Evolutionary conservation across 805 yeast species (phyloP).

Genomic region (Candida bentonensis): DNA sequence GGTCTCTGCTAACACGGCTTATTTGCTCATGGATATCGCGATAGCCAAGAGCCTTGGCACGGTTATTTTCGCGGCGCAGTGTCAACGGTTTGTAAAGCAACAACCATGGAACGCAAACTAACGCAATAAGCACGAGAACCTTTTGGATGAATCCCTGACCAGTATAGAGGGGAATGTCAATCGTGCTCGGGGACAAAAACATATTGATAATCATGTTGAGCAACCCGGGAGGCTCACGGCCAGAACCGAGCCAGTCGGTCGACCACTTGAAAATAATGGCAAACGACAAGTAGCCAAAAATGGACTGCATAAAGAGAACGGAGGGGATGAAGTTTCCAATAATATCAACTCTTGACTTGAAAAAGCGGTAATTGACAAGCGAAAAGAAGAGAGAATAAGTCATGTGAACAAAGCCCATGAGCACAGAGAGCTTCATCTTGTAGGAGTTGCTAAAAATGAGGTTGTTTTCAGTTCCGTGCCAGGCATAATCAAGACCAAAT

Average conservation of each 20-base stretch:
- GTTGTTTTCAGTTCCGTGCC: conserved; percentile 96
- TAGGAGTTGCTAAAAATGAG: conserved; percentile 85
- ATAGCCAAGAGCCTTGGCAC: conserved; percentile 34
- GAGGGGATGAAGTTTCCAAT: conserved; percentile 92
- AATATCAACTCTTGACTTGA: conserved; percentile 63
- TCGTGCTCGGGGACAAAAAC: conserved; percentile 85
- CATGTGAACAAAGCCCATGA: conserved; percentile 95
- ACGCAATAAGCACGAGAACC: conserved; percentile 54
- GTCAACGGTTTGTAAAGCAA: conserved; percentile 72
- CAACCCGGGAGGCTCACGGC: conserved; percentile 79
- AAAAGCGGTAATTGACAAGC: conserved; percentile 58
- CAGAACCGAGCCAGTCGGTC: conserved; percentile 74
- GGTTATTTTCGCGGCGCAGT: conserved; percentile 42
- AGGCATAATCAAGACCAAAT: conserved; percentile 80
- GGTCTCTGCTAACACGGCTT: conserved; percentile 13
- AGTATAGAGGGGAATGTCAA: conserved; percentile 63
- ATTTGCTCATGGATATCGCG: conserved; percentile 30
- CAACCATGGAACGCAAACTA: conserved; percentile 88
- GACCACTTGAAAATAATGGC: conserved; percentile 89
- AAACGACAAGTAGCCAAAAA: conserved; percentile 81
- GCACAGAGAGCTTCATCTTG: conserved; percentile 90
- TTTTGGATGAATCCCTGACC: conserved; percentile 74
- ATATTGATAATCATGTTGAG: conserved; percentile 90
- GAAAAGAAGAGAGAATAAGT: conserved; percentile 76
- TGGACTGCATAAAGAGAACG: conserved; percentile 85